Percentiles rank a stretch among this genome's conserved stretches.
These are phyloP conservation scores for Holtermannia corniformis DNA, from an alignment of 768 basidiomycete genomes.

Conservation along the genomic window DNA sequence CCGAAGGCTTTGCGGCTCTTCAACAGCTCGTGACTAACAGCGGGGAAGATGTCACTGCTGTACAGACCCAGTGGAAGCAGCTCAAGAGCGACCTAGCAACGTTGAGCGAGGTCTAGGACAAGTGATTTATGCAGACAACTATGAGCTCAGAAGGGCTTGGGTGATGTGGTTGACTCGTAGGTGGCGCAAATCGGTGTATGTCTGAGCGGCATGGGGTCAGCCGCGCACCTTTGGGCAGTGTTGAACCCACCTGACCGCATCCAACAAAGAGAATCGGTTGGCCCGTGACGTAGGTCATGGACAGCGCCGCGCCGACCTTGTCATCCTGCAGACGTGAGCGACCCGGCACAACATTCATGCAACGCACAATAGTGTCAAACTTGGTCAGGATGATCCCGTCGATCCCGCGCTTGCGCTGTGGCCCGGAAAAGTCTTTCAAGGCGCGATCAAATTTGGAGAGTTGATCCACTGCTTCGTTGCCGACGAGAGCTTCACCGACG, in stretches of 20 bases:
- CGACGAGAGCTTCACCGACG: constrained; percentile 94
- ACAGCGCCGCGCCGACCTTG: constrained; percentile 85
- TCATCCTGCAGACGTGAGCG: constrained; percentile 46
- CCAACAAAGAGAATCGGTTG: constrained; percentile 98
- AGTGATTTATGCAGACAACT: no score
- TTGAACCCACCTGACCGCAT: constrained; percentile 71
- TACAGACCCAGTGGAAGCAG: no score
- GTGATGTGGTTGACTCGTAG: constrained; percentile 86
- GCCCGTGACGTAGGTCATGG: constrained; percentile 98
- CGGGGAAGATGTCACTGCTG: no score
- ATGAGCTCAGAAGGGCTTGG: constrained; percentile 69
- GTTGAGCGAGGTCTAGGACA: no score
- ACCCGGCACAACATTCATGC: background rate
- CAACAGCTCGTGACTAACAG: no score
- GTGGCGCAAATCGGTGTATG: constrained; percentile 91
- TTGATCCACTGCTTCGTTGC: constrained; percentile 98
- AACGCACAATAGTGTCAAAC: constrained; percentile 87
- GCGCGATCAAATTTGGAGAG: constrained; percentile 93
- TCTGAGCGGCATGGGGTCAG: constrained; percentile 56
- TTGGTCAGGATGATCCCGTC: constrained; percentile 98
- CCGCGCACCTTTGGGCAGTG: constrained; percentile 3
- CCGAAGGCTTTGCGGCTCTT: no score
- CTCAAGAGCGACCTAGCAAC: no score
- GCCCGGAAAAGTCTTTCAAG: constrained; percentile 71
- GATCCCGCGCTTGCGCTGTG: constrained; percentile 57